phyloP scores from a whole-genome alignment of 805 yeast species.

The Hanseniaspora pseudoguilliermondii region DNA sequence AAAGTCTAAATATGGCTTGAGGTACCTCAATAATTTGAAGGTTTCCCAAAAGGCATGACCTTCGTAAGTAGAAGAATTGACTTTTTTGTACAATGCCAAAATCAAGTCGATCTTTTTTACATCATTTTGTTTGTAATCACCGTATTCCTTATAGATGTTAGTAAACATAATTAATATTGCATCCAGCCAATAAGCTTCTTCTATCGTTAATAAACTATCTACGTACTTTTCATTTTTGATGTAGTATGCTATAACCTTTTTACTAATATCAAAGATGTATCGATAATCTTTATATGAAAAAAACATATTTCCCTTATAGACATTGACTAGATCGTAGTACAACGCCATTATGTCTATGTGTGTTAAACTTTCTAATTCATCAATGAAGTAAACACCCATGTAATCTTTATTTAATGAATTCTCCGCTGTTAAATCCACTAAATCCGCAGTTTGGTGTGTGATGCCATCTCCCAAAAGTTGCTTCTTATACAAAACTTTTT shows the following conservation, averaged over 20 bases:
- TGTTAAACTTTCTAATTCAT: background rate
- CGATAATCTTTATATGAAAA: background rate
- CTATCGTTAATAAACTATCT: background rate
- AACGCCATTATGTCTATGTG: background rate
- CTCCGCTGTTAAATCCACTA: too few species aligned
- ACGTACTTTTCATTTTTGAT: background rate
- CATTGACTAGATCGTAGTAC: background rate
- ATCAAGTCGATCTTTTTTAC: background rate
- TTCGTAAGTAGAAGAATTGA: background rate
- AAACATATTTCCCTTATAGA: background rate
- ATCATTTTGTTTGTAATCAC: background rate
- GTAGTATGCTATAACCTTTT: background rate
- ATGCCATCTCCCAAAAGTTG: background rate
- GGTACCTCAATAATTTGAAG: background rate
- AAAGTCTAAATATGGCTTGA: background rate
- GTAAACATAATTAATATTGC: background rate
- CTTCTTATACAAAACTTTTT: background rate
- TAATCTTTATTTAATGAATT: too few species aligned
- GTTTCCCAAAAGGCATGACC: conserved; percentile 3
- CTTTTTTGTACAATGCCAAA: conserved; percentile 1
- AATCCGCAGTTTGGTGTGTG: too few species aligned
- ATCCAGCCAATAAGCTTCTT: background rate
- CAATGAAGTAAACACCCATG: background rate
- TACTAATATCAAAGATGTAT: background rate
- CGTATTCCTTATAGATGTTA: conserved; percentile 8